Evolutionary conservation across 257 asterid genomes (phyloP).

Genomic region (Fraxinus cuspidata): DNA sequence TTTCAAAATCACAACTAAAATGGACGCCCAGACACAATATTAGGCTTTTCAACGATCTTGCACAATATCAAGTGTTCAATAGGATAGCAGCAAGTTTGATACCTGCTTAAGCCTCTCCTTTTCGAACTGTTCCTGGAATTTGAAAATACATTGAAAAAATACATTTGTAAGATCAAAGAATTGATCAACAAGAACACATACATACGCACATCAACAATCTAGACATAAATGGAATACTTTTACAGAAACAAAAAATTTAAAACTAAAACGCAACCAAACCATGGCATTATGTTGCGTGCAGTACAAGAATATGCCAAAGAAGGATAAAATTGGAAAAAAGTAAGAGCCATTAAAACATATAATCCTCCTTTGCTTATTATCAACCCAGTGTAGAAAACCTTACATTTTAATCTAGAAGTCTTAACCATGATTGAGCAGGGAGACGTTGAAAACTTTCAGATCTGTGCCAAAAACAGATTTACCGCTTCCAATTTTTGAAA

Average conservation of each 20-base stretch:
- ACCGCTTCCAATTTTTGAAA: no score
- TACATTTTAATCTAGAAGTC: not conserved
- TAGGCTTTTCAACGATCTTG: slow-evolving; percentile 2
- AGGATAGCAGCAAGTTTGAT: slow-evolving; percentile 17
- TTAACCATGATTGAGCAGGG: slow-evolving; percentile 7
- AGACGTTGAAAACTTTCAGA: not conserved
- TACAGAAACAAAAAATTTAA: not conserved
- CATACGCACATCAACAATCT: not conserved
- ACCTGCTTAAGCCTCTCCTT: slow-evolving; percentile 75
- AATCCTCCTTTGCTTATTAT: not conserved
- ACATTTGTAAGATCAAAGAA: slow-evolving; percentile 27
- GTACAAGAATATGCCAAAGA: not conserved
- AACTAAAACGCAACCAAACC: slow-evolving; percentile 1
- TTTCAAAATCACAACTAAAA: not conserved
- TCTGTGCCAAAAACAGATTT: not conserved
- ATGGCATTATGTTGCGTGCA: not conserved
- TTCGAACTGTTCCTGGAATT: slow-evolving; percentile 64
- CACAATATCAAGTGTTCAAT: not conserved
- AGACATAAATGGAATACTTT: not conserved
- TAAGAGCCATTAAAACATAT: not conserved
- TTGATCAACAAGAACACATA: slow-evolving; percentile 15
- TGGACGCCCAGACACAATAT: not conserved
- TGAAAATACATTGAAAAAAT: slow-evolving; percentile 23
- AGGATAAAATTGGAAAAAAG: not conserved
- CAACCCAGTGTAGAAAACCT: no score